A percentile compares a stretch with the other conserved stretches of the same genome.
These are phyloP conservation scores for Cryptosporidium meleagridis DNA, from an alignment of 169 alveolate genomes.

Conservation along the genomic window DNA sequence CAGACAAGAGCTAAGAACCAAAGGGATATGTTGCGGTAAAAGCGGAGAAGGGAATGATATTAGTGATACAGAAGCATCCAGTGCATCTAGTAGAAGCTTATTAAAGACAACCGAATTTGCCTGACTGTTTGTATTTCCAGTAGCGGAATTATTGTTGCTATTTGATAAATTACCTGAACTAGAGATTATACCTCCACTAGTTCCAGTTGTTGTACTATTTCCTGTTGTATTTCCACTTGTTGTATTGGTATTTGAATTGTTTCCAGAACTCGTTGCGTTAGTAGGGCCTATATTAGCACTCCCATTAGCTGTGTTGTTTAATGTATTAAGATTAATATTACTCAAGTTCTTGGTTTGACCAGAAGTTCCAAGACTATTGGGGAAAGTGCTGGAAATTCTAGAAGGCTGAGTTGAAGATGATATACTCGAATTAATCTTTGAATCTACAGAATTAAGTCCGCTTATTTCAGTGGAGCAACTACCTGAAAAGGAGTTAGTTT, in stretches of 20 bases:
- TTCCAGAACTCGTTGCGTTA: background rate
- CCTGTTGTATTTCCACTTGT: background rate
- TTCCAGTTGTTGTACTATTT: background rate
- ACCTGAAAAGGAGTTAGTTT: background rate
- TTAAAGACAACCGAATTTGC: slow-evolving; percentile 25
- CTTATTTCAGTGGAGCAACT: background rate
- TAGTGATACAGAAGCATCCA: slow-evolving; percentile 64
- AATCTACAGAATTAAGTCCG: background rate
- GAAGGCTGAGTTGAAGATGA: background rate
- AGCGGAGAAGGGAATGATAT: slow-evolving; percentile 59
- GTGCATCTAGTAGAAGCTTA: slow-evolving; percentile 37
- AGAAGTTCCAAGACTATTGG: background rate
- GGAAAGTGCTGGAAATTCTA: background rate
- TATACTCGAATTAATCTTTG: background rate
- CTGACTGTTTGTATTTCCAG: background rate
- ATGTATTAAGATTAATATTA: background rate
- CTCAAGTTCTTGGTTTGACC: background rate
- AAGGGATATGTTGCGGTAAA: slow-evolving; percentile 49
- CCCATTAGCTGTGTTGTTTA: background rate
- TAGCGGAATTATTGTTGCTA: slow-evolving; percentile 1
- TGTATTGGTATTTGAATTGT: background rate
- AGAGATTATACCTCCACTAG: background rate
- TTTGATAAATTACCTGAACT: background rate
- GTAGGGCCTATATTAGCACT: background rate
- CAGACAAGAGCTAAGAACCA: slow-evolving; percentile 62